phyloP scores from a whole-genome alignment of 192 early-diverging fungal species.

The Backusella circina region DNA sequence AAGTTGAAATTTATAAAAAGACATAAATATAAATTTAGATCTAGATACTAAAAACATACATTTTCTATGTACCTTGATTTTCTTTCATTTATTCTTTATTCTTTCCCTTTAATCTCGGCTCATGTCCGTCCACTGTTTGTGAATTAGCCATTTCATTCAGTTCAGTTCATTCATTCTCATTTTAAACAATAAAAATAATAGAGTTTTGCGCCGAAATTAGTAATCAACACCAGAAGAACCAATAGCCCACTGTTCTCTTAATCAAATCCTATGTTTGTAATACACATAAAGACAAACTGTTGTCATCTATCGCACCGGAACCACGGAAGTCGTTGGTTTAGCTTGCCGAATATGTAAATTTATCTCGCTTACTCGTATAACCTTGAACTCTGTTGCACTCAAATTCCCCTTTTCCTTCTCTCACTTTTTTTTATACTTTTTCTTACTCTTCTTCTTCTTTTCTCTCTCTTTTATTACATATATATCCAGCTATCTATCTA shows the following conservation, averaged over 20 bases:
- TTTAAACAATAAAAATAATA: background rate
- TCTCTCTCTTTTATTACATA: background rate
- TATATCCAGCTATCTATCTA: too few relatives aligned
- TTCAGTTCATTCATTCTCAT: background rate
- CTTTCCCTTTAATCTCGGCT: too few relatives aligned
- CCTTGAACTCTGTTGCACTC: background rate
- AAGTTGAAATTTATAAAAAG: background rate
- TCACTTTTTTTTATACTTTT: background rate
- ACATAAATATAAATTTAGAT: background rate
- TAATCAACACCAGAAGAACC: background rate
- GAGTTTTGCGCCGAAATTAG: background rate
- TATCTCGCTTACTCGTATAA: background rate
- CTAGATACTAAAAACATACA: background rate
- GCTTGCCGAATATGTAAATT: constrained; percentile 3
- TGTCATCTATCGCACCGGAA: background rate
- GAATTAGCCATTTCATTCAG: background rate
- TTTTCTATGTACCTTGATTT: background rate
- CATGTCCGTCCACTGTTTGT: too few relatives aligned
- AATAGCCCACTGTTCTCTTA: background rate
- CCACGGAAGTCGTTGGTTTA: constrained; percentile 2
- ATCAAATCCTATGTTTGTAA: background rate
- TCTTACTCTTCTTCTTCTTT: background rate
- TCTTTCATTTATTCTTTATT: background rate
- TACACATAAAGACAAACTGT: background rate
- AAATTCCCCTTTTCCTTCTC: background rate